A percentile compares a stretch with the other conserved stretches of the same genome.
phyloP scores from a whole-genome alignment of 352 stramenopile species.

The Phytophthora syringae region DNA sequence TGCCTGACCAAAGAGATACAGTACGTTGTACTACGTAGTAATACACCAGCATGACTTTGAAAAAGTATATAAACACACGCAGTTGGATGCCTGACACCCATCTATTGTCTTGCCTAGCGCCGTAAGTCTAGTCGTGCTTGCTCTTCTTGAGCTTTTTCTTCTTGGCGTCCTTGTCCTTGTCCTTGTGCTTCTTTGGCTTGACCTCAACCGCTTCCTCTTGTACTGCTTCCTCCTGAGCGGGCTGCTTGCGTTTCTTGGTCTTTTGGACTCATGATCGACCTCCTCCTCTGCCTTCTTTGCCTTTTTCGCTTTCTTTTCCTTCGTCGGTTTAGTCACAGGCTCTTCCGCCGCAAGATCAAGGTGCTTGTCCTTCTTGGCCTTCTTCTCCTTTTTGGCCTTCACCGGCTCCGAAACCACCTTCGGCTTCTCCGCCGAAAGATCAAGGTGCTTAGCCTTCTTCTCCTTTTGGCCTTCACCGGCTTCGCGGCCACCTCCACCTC shows the following conservation, averaged over 20 bases:
- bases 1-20: conserved; percentile 11
- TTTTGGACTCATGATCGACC: conserved; percentile 45
- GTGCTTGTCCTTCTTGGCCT: conserved; percentile 34
- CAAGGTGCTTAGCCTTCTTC: conserved; percentile 36
- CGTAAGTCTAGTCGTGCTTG: conserved; percentile 55
- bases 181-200: conserved; percentile 41
- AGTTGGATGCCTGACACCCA: conserved; percentile 26
- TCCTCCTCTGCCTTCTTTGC: conserved; percentile 23
- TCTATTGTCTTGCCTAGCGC: conserved; percentile 28
- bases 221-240: conserved; percentile 30
- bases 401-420: conserved; percentile 27
- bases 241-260: conserved; percentile 27
- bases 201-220: conserved; percentile 27
- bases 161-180: conserved; percentile 43
- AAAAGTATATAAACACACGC: conserved; percentile 43
- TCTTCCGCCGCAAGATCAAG: conserved; percentile 24
- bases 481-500: conserved; percentile 18
- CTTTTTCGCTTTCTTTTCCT: conserved; percentile 35
- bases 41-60: no score
- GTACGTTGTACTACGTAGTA: no score
- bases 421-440: conserved; percentile 17
- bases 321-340: conserved; percentile 18
- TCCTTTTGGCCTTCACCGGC: conserved; percentile 27
- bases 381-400: conserved; percentile 33
- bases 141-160: conserved; percentile 62